phyloP scores from a whole-genome alignment of 2,329 filamentous ascomycete species.

The Botrytis tulipae region DNA sequence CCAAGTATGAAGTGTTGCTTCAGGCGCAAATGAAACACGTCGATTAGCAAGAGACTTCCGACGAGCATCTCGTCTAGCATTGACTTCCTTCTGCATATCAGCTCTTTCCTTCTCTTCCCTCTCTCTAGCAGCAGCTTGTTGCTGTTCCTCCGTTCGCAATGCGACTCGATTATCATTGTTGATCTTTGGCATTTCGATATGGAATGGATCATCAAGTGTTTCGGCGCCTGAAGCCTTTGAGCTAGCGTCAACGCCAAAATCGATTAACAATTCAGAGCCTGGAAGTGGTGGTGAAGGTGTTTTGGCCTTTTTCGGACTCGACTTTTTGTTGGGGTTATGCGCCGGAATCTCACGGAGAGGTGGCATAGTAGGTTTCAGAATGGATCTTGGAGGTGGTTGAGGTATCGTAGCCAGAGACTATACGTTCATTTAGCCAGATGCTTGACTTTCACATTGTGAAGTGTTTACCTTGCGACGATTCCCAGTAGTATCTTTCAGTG shows the following conservation, averaged over 20 bases:
- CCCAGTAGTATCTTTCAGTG: constrained; percentile 69
- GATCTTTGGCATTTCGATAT: constrained; percentile 41
- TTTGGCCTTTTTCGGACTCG: constrained; percentile 35
- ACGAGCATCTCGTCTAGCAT: constrained; percentile 78
- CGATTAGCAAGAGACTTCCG: constrained; percentile 91
- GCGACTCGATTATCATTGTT: constrained; percentile 54
- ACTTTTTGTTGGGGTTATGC: constrained; percentile 34
- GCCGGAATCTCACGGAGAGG: constrained; percentile 65
- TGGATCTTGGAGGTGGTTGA: constrained; percentile 60
- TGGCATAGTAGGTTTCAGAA: constrained; percentile 77
- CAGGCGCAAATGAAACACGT: constrained; percentile 93
- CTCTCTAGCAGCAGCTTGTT: constrained; percentile 66
- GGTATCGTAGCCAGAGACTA: constrained; percentile 36
- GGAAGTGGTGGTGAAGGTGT: constrained; percentile 25
- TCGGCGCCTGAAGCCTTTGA: constrained; percentile 40
- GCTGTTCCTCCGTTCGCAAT: constrained; percentile 66
- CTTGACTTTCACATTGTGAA: constrained; percentile 33
- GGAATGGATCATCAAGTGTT: constrained; percentile 48
- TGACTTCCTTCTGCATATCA: constrained; percentile 58
- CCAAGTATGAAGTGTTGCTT: constrained; percentile 96
- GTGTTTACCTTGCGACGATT: constrained; percentile 72
- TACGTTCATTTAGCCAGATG: constrained; percentile 19
- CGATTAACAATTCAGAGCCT: constrained; percentile 32
- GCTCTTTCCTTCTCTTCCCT: constrained; percentile 64
- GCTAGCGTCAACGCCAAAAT: constrained; percentile 31